Base-by-base conservation (phyloP, 1,284 basidiomycete genomes). In the Microbotryum intermedium region DNA sequence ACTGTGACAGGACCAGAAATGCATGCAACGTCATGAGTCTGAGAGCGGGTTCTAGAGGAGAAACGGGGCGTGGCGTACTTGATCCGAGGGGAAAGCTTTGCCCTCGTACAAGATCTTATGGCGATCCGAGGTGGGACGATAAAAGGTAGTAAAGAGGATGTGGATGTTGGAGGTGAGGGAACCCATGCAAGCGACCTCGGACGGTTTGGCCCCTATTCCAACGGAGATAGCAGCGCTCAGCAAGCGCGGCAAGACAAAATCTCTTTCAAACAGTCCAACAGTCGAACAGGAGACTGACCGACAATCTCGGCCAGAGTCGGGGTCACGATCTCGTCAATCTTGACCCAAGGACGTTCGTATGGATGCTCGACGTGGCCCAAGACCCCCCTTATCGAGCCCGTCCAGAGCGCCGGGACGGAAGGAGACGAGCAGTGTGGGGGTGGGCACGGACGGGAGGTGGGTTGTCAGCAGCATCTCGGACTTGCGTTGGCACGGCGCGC, bases 61-160 rank as follows among this genome's bases (percentile, higher is more conserved):
- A 28, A 42, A 21, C 30, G 20, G 29, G 10, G 5, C 26, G 8
- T 11, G 7, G 77, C 83, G 73, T 66, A 86, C 87, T 77, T 90
- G 87, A 80, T 98, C 94, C 68, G 90, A 94, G 61, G 95, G 93
- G 76, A 98, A 98, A 2, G 93, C 91, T 62, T 83, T 86, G 47
- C 85, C 83, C 78, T 99, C 95, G 75, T 90, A 95, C 60, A 99
- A 79, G 74, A 99, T 93, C 81, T 95, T 97, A 81, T 83, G 92
- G 55, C 90, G 83, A 60, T 79, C 78, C 60, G 81, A 71, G 9
- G 88, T 90, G 3, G 94, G 94, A 58, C 87, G 85, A 77, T 97
- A 97, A 77, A 98, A 98, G 25, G 86, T 85, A 71, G 86, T 84
- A 80, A 98, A 86, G 80, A 97, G 85, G 58, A 91, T 83, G 78